A percentile compares a stretch with the other conserved stretches of the same genome.
phyloP scores from a whole-genome alignment of 2,329 filamentous ascomycete species.

The Colletotrichum sp. region DNA sequence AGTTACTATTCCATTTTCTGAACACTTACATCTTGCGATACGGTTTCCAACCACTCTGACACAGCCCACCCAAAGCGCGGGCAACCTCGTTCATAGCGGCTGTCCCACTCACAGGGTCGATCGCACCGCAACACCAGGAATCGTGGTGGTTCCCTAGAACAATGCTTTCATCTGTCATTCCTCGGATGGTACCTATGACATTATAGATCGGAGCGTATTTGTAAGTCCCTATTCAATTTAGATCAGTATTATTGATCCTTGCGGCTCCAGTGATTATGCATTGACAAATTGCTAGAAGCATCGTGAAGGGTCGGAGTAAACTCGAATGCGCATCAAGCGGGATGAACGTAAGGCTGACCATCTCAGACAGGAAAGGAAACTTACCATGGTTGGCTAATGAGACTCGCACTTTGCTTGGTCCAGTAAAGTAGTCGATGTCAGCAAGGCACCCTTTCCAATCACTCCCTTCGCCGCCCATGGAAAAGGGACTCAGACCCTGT shows the following conservation, averaged over 20 bases:
- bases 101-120: neutral
- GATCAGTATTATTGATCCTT: neutral
- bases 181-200: neutral
- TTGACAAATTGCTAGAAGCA: neutral
- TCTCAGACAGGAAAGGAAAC: neutral
- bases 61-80: neutral
- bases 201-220: neutral
- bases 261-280: neutral
- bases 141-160: neutral
- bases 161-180: neutral
- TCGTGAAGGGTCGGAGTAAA: neutral
- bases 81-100: neutral
- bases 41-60: neutral
- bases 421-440: neutral
- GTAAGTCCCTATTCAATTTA: neutral
- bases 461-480: neutral
- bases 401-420: neutral
- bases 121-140: neutral
- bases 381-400: neutral
- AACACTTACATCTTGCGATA: neutral
- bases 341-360: neutral
- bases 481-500: neutral
- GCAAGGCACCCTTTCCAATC: neutral
- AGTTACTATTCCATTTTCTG: rapidly evolving
- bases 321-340: neutral